Conservation (phyloP, 164 flowering plant species). For the Sextonia rubra region DNA sequence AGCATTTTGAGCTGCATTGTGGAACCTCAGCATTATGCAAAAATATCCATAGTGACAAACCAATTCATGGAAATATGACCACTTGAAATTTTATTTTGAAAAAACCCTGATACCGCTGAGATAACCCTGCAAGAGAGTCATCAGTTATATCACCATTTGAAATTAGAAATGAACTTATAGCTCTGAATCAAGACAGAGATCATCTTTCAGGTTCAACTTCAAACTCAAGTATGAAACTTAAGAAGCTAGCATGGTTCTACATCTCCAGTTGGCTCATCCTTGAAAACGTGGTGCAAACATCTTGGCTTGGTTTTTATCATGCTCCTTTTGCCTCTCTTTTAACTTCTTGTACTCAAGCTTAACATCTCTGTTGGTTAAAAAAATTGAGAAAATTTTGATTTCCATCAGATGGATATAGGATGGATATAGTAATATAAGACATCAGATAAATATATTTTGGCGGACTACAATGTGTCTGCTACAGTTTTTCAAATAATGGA, state of each 20-base stretch:
- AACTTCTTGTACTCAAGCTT: conserved; percentile 42
- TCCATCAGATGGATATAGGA: background rate
- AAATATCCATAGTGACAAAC: too few species aligned
- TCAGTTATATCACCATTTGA: too few species aligned
- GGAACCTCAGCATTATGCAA: too few species aligned
- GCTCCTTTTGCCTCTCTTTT: conserved; percentile 40
- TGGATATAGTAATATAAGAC: background rate
- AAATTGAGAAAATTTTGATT: background rate
- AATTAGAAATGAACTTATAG: too few species aligned
- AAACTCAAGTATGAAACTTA: too few species aligned
- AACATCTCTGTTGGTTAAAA: conserved; percentile 35
- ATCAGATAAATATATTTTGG: background rate
- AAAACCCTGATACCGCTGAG: too few species aligned
- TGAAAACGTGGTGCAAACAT: conserved; percentile 44
- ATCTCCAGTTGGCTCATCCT: conserved; percentile 21
- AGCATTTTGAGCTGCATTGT: too few species aligned
- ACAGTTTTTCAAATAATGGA: background rate
- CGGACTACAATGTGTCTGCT: background rate
- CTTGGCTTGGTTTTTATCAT: conserved; percentile 35
- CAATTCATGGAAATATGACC: too few species aligned
- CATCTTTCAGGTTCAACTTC: too few species aligned
- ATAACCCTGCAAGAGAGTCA: too few species aligned
- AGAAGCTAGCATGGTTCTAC: conserved; percentile 2
- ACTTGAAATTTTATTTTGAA: too few species aligned
- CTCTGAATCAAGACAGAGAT: too few species aligned